Conservation (phyloP, 1,284 basidiomycete genomes). For the Hemileccinum hortonii region DNA sequence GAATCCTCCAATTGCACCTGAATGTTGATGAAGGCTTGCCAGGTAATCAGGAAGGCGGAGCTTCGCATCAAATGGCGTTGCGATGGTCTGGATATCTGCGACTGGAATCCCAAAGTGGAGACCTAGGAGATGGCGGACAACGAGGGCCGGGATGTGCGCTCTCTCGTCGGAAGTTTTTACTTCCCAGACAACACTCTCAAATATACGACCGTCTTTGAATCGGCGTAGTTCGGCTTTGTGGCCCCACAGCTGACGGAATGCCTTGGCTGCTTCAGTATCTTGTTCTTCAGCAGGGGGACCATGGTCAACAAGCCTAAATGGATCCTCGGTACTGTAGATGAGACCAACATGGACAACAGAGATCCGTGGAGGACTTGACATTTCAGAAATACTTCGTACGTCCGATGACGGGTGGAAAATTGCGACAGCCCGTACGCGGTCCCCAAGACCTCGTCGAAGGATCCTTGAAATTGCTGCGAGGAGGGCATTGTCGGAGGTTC, state of each 20-base stretch:
- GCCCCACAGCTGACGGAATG: conserved; percentile 90
- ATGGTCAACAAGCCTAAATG: conserved; percentile 84
- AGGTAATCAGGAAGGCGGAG: conserved; percentile 65
- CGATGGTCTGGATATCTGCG: conserved; percentile 55
- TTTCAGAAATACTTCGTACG: conserved; percentile 50
- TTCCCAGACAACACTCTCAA: conserved; percentile 94
- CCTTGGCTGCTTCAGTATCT: conserved; percentile 49
- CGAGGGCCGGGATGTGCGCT: conserved; percentile 71
- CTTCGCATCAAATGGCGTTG: conserved; percentile 64
- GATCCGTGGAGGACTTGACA: conserved; percentile 44
- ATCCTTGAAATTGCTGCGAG: conserved; percentile 53
- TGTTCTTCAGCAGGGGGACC: conserved; percentile 76
- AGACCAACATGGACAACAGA: conserved; percentile 69
- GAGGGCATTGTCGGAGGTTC: conserved; percentile 57
- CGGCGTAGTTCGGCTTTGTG: conserved; percentile 89
- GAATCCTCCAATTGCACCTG: conserved; percentile 62
- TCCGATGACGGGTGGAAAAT: conserved; percentile 53
- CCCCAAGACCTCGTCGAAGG: conserved; percentile 67
- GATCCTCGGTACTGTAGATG: conserved; percentile 67
- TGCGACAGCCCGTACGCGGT: conserved; percentile 62
- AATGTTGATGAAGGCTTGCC: conserved; percentile 47
- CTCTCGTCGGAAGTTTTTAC: conserved; percentile 74
- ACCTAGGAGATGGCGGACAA: conserved; percentile 74
- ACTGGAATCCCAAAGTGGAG: conserved; percentile 70
- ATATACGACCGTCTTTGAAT: conserved; percentile 94